Base-by-base conservation (phyloP, 768 basidiomycete genomes). In the Auricularia sp. region DNA sequence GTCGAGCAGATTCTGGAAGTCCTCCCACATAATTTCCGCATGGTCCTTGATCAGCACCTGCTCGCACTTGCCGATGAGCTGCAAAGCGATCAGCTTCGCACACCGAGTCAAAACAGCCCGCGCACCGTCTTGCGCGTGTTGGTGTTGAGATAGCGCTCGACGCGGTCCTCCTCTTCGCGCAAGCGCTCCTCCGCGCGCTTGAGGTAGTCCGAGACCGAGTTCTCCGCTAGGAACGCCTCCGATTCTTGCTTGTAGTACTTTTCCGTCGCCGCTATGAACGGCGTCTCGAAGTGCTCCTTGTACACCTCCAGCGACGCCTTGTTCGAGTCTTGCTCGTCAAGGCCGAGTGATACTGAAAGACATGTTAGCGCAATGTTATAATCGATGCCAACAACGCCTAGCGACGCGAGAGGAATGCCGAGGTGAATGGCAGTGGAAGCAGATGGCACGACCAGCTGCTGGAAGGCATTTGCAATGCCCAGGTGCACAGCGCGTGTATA, bases 241-340 rank as follows among this genome's bases (percentile, higher is more conserved):
- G 94, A 95, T 75, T 99, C 95, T 69, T 88, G 83, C 71, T 85
- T 88, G 81, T 98, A 99, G 75, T 93, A 97, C 64, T 84, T 85
- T 74, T 92, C 90, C 2, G 96, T 98, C 2, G 91, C 87, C 0
- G 82, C 82, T 68, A 98, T 82, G 81, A 99, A 98, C 0, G 94
- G 91, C 1, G 75, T 74, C 73, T 98, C 94, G 73, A 98, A 92
- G 70, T 94, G 88, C 66, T 91, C 87, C 72, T 84, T 87, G 83
- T 98, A 98, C 36, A 97, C 87, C 64, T 98, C 93, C 47, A 97
- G 86, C 66, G 93, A 94, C 34, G 89, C 87, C 71, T 92, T 93
- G 81, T 94, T 92, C 73, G 90, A 86, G 77, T 98, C 93, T 58
- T 83, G 81, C 71, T 96, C 92, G 73, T 99, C 95, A 54, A 98